Evolutionary conservation across 2,329 filamentous ascomycete genomes (phyloP), one percentile per base, ranked within the genome.

Genomic region (Fusarium sp.): DNA sequence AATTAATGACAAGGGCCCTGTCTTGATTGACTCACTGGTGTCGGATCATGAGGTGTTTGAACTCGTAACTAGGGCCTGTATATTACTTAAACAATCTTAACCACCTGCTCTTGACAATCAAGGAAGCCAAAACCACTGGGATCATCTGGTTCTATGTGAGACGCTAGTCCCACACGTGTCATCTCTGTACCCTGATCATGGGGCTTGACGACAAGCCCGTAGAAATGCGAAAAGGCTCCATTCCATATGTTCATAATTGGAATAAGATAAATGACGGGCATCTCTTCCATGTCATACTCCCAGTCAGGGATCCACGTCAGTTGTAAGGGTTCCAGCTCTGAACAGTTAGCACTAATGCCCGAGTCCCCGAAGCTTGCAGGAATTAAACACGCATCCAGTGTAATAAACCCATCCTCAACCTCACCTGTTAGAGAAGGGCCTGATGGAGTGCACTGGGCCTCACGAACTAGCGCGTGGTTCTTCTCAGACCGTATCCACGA

Each of bases 261-360:
- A 22, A 43, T 20, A 43, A 43, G 11, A 14, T 14, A 20, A 43
- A 13, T 13, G 20, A 13, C 6, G 1, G 39, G 3, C 3, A 43
- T 43, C 6, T 43, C 11, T 43, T 14, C 41, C 20, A 7, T 22
- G 2, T 43, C n/a, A 43, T 22, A 22, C 2, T 0, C 13, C 6
- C 6, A 2, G n/a, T 43, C 41, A 4, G 41, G 41, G n/a, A 2
- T 7, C 41, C 41, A 43, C 1, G 1, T 1, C n/a, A 22, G n/a
- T 4, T 4, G n/a, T 14, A 22, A 13, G 1, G n/a, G 7, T 5
- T 1, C 3, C 41, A 43, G n/a, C 0, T 22, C 41, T 5, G n/a
- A 22, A 1, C n/a, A 43, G 3, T 43, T 20, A 43, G n/a, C 39
- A 20, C 2, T 11, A 13, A 43, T 20, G 1, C 3, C 0, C 1